phyloP scores from a whole-genome alignment of 495 filamentous ascomycete species.

The Aspergillus incahuasiensis region DNA sequence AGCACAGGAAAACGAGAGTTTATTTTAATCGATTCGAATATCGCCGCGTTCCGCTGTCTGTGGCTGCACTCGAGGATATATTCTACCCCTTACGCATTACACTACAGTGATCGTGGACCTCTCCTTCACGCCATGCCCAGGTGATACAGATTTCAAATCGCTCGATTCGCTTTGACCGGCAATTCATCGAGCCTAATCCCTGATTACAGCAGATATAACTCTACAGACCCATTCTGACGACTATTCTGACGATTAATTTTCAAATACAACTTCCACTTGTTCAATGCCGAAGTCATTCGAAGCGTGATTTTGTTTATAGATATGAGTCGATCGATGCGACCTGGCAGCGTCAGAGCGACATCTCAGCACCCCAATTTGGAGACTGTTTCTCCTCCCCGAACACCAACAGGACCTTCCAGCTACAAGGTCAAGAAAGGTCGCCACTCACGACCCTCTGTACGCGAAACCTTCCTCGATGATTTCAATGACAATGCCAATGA shows the following conservation, averaged over 20 bases:
- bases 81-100: slow-evolving; percentile 6
- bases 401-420: slow-evolving; percentile 37
- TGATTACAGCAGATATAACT: not conserved
- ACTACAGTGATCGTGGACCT: not conserved
- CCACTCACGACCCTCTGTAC: slow-evolving; percentile 34
- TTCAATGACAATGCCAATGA: slow-evolving; percentile 41
- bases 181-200: not conserved
- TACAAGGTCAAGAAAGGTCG: slow-evolving; percentile 29
- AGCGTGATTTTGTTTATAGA: not conserved
- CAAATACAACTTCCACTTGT: not conserved
- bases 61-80: not conserved
- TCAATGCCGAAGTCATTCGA: slow-evolving; percentile 2
- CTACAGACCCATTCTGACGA: too few relatives aligned
- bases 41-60: not conserved
- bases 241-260: not conserved
- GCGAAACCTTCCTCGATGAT: slow-evolving; percentile 50
- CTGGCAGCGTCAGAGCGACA: slow-evolving; percentile 29
- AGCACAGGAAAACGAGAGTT: not conserved
- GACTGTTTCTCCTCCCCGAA: slow-evolving; percentile 40
- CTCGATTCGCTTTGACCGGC: not conserved
- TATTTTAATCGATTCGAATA: slow-evolving; percentile 8
- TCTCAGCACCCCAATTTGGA: slow-evolving; percentile 22
- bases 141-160: slow-evolving; percentile 8
- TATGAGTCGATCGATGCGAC: slow-evolving; percentile 17
- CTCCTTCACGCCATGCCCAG: slow-evolving; percentile 20